Percentiles rank a stretch among this genome's conserved stretches.
Evolutionary conservation across 169 alveolate species (phyloP).

Genomic region (Plasmodium inui): DNA sequence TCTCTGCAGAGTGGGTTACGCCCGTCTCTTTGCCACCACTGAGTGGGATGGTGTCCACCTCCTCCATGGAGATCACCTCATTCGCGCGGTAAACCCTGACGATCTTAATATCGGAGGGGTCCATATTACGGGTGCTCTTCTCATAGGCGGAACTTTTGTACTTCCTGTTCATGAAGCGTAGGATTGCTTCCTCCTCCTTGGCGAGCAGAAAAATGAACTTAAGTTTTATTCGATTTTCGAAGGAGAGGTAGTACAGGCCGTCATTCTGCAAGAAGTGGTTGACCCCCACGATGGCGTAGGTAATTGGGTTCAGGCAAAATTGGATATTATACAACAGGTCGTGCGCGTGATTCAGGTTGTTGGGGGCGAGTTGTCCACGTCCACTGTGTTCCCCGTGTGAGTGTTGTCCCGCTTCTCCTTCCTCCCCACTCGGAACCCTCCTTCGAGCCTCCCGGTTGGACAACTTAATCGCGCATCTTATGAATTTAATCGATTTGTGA

Average conservation of each 20-base stretch:
- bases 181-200: conserved; percentile 48
- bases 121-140: not conserved
- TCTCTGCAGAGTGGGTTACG: not conserved
- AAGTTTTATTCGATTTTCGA: conserved; percentile 42
- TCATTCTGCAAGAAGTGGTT: conserved; percentile 62
- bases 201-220: conserved; percentile 44
- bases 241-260: conserved; percentile 52
- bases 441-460: conserved; percentile 30
- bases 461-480: conserved; percentile 47
- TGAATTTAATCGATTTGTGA: conserved; percentile 46
- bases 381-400: not conserved
- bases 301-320: conserved; percentile 58
- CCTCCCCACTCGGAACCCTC: not conserved
- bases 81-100: conserved; percentile 17
- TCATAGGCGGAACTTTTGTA: conserved; percentile 19
- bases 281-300: conserved; percentile 67
- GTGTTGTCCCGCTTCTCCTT: not conserved
- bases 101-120: conserved; percentile 12
- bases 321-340: conserved; percentile 64
- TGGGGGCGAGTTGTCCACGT: not conserved
- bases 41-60: not conserved
- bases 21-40: not conserved
- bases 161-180: conserved; percentile 17
- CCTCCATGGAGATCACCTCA: conserved; percentile 1
- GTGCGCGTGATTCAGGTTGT: conserved; percentile 17